Percentiles rank a stretch among this genome's conserved stretches.
These are phyloP conservation scores for Diplodia seriata DNA, from an alignment of 2,329 filamentous ascomycete genomes.

Conservation along the genomic window DNA sequence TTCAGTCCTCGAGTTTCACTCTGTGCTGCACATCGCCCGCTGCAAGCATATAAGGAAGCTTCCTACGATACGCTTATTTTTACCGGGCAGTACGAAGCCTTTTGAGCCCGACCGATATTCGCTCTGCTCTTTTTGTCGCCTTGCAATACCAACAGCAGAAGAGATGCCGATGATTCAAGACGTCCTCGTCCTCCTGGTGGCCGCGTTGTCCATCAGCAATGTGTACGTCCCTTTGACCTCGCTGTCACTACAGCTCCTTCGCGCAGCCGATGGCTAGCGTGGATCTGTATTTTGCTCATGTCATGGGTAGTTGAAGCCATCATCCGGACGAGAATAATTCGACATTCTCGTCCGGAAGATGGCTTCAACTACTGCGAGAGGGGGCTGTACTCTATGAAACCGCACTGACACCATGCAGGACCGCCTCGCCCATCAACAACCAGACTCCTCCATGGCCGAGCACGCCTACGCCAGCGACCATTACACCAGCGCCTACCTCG, in stretches of 20 bases:
- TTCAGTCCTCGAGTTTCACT: constrained; percentile 1
- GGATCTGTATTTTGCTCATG: too few relatives aligned
- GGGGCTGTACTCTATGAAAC: neutral
- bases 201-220: constrained; percentile 8
- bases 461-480: neutral
- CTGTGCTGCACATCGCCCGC: constrained; percentile 3
- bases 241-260: too few relatives aligned
- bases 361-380: too few relatives aligned
- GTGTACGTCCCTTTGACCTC: neutral
- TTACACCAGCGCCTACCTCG: neutral
- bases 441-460: neutral
- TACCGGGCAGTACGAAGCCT: neutral
- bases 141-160: neutral
- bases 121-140: neutral
- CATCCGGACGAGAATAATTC: too few relatives aligned
- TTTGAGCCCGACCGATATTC: neutral
- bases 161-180: neutral
- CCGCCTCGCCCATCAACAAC: neutral
- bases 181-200: neutral
- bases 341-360: too few relatives aligned
- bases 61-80: constrained; percentile 15
- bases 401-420: neutral
- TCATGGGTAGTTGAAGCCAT: too few relatives aligned
- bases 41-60: constrained; percentile 11
- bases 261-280: too few relatives aligned